Percentiles rank a stretch among this genome's conserved stretches.
These are phyloP conservation scores for Hanseniaspora taiwanica DNA, from an alignment of 805 yeast genomes.

Conservation along the genomic window DNA sequence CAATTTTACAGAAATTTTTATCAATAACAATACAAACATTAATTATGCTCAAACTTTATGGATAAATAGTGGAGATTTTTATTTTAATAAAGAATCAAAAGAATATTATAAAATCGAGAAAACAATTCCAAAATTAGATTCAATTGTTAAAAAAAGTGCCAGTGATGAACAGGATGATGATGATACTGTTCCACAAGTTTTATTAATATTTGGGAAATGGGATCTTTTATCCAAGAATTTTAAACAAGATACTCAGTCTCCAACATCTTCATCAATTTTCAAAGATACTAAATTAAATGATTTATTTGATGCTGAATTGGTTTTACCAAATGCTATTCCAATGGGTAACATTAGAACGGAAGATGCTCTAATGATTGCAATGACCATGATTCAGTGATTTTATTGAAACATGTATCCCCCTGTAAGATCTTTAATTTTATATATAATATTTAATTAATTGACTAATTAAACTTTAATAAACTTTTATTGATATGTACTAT, in stretches of 20 bases:
- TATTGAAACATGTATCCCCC: too few relatives aligned
- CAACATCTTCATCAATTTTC: too few relatives aligned
- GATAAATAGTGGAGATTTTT: slow-evolving; percentile 57
- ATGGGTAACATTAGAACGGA: slow-evolving; percentile 36
- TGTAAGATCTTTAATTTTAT: too few relatives aligned
- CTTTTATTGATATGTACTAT: too few relatives aligned
- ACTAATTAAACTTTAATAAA: too few relatives aligned
- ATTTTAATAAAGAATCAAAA: slow-evolving; percentile 21
- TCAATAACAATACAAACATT: slow-evolving; percentile 47
- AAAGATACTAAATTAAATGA: slow-evolving; percentile 32
- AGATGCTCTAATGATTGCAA: slow-evolving; percentile 52
- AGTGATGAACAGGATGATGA: slow-evolving; percentile 10
- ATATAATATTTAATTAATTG: too few relatives aligned
- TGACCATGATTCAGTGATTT: slow-evolving; percentile 25
- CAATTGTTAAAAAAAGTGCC: slow-evolving; percentile 12
- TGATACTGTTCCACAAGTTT: slow-evolving; percentile 18
- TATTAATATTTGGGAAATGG: slow-evolving; percentile 56
- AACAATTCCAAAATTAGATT: slow-evolving; percentile 17
- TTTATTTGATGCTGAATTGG: slow-evolving; percentile 54
- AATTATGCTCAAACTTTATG: slow-evolving; percentile 63
- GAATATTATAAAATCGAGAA: slow-evolving; percentile 13
- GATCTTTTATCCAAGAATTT: slow-evolving; percentile 43
- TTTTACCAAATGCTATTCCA: slow-evolving; percentile 39
- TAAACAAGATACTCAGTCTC: slow-evolving; percentile 27
- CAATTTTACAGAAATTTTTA: slow-evolving; percentile 49